These are phyloP conservation scores for Rhizophlyctis rosea DNA, from an alignment of 192 early-diverging fungal genomes.

Conservation along the genomic window DNA sequence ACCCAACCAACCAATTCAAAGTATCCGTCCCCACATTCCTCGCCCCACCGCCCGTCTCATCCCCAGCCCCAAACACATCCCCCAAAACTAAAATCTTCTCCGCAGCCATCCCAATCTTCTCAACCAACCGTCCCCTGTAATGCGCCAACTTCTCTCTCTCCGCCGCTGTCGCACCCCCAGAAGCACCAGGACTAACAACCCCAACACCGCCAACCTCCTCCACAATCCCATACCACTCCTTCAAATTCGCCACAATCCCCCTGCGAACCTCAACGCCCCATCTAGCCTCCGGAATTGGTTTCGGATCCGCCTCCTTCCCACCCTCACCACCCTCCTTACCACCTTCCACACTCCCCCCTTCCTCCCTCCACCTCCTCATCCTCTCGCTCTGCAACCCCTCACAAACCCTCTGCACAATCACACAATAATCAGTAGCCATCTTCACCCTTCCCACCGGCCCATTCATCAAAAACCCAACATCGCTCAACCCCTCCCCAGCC, in stretches of 20 bases:
- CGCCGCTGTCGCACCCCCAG: background rate
- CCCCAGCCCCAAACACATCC: conserved; percentile 33
- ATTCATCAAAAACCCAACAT: conserved; percentile 26
- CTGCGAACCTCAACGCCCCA: conserved; percentile 16
- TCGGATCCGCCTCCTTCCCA: background rate
- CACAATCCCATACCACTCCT: conserved; percentile 32
- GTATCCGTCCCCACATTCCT: conserved; percentile 29
- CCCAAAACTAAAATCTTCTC: conserved; percentile 38
- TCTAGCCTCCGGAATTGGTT: conserved; percentile 15
- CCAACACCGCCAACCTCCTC: conserved; percentile 10
- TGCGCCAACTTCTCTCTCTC: conserved; percentile 18
- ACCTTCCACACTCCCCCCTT: background rate
- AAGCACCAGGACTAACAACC: too few relatives aligned
- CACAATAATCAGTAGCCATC: conserved; percentile 40
- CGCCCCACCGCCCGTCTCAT: too few relatives aligned
- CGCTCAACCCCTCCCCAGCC: conserved; percentile 15
- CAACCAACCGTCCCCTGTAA: conserved; percentile 20
- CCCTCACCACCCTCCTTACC: background rate
- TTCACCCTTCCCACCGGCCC: conserved; percentile 33
- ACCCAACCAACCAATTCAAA: conserved; percentile 36
- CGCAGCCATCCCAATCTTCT: conserved; percentile 38
- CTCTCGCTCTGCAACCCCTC: background rate
- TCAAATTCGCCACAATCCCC: conserved; percentile 14
- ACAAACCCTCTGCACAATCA: conserved; percentile 34
- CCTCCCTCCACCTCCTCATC: background rate